These are phyloP conservation scores for Streptanthus diversifolius DNA, from an alignment of 345 rosid genomes.

Conservation along the genomic window DNA sequence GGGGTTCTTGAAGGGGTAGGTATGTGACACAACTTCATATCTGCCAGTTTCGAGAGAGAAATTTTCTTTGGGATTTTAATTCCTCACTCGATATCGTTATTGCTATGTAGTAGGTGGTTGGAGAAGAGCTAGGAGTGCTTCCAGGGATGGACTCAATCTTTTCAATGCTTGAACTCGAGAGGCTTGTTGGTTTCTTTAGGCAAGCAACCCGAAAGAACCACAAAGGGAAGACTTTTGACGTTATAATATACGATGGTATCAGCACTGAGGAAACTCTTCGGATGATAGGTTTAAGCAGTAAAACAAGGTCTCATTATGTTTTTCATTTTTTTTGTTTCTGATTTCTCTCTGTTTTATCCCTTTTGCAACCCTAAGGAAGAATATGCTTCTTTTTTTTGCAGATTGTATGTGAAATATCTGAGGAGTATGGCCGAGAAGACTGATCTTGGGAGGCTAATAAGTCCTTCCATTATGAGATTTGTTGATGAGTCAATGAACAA, in stretches of 20 bases:
- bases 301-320: conserved; percentile 53
- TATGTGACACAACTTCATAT: conserved; percentile 39
- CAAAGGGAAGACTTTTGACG: conserved; percentile 47
- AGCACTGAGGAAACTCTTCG: conserved; percentile 72
- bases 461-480: conserved; percentile 72
- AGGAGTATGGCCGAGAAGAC: conserved; percentile 81
- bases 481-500: conserved; percentile 63
- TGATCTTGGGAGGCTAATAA: conserved; percentile 81
- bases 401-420: conserved; percentile 74
- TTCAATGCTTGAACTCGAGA: conserved; percentile 52
- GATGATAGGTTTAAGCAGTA: conserved; percentile 68
- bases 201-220: conserved; percentile 40
- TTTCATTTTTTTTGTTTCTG: background rate
- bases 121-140: conserved; percentile 95
- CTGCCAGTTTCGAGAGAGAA: background rate
- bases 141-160: conserved; percentile 92
- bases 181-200: conserved; percentile 54
- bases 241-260: conserved; percentile 63
- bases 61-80: background rate
- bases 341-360: background rate
- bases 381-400: conserved; percentile 10
- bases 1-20: conserved; percentile 96
- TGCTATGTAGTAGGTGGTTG: conserved; percentile 64
- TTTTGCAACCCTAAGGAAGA: background rate
- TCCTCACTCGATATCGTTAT: conserved; percentile 1